A percentile compares a stretch with the other conserved stretches of the same genome.
Evolutionary conservation across 495 filamentous ascomycete species (phyloP).

Genomic region (Bacidia rubella): DNA sequence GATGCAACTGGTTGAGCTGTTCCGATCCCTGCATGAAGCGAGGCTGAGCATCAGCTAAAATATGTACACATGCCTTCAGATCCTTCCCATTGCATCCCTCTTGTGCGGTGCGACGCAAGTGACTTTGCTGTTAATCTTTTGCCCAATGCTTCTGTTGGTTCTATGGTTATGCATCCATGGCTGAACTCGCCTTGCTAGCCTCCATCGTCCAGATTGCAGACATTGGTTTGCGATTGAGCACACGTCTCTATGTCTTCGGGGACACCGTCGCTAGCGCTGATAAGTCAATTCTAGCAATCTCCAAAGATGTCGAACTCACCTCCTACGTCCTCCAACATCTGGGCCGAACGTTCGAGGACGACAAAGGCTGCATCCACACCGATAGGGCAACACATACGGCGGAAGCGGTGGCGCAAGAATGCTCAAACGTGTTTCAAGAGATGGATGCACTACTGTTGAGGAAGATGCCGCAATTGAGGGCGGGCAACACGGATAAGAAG

Average conservation of each 20-base stretch:
- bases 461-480: background rate
- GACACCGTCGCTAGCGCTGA: constrained; percentile 22
- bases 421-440: constrained; percentile 19
- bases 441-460: constrained; percentile 20
- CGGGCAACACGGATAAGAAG: background rate
- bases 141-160: too few relatives aligned
- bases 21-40: too few relatives aligned
- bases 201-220: constrained; percentile 28
- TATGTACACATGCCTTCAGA: too few relatives aligned
- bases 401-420: constrained; percentile 16
- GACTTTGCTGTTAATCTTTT: too few relatives aligned
- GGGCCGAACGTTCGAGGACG: constrained; percentile 18
- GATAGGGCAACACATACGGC: constrained; percentile 17
- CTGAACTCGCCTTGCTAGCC: constrained; percentile 21
- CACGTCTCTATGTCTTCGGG: constrained; percentile 26
- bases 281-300: constrained; percentile 20
- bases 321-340: constrained; percentile 23
- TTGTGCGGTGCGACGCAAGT: too few relatives aligned
- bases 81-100: too few relatives aligned
- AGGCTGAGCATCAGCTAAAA: too few relatives aligned
- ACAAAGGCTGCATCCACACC: constrained; percentile 19
- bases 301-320: constrained; percentile 25
- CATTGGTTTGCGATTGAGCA: constrained; percentile 22
- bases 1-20: too few relatives aligned
- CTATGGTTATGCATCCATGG: too few relatives aligned